phyloP scores from a whole-genome alignment of 129 eudicot species.

The Helianthus annuus region HanXRQr2.0-SUNRISE NC_035448.2:37445453-37445952 shows the following conservation, averaged over 20 bases:
- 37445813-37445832: background rate
- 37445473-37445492: background rate
- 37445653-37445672: background rate
- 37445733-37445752: no score
- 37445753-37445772: background rate
- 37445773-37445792: background rate
- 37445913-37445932: background rate
- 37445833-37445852: background rate
- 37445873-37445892: background rate
- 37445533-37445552: background rate
- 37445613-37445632: background rate
- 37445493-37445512: background rate
- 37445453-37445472: no score
- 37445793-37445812: background rate
- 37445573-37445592: background rate
- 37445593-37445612: background rate
- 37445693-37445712: background rate
- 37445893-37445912: background rate
- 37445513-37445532: no score
- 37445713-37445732: no score
- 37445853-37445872: background rate
- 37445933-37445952: constrained; percentile 1
- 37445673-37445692: no score
- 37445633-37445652: background rate
- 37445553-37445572: background rate